Evolutionary conservation across 179 eudicot species (phyloP).

Genomic region (Dionaea muscipula): DNA sequence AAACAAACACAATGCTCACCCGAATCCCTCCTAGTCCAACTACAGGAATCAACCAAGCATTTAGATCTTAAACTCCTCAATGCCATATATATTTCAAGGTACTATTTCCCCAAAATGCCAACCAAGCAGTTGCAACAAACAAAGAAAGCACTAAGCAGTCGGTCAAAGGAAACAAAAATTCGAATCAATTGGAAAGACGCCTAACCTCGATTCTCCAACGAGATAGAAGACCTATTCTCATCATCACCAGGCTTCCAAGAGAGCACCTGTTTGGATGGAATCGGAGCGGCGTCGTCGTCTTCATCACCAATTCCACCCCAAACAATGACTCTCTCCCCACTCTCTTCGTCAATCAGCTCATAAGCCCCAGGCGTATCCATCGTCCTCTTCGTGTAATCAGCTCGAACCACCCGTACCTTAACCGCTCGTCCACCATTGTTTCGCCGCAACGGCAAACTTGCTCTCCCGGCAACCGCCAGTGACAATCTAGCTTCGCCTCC

Average conservation of each 20-base stretch:
- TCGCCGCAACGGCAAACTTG: not conserved
- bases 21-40: no score
- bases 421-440: not conserved
- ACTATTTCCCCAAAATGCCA: not conserved
- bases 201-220: conserved; percentile 15
- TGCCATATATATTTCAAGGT: no score
- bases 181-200: not conserved
- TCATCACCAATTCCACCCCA: conserved; percentile 46
- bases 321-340: conserved; percentile 44
- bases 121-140: not conserved
- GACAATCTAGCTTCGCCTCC: not conserved
- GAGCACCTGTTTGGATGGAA: conserved; percentile 26
- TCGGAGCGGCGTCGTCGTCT: conserved; percentile 12
- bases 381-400: conserved; percentile 24
- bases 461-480: not conserved
- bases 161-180: not conserved
- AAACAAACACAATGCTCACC: no score
- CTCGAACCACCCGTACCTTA: conserved; percentile 16
- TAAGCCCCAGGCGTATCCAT: conserved; percentile 52
- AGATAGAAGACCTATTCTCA: conserved; percentile 1
- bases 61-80: no score
- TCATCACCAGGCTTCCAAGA: conserved; percentile 20
- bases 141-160: not conserved
- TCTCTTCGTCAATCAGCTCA: conserved; percentile 40
- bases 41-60: no score